A percentile compares a stretch with the other conserved stretches of the same genome.
phyloP scores from a whole-genome alignment of 495 filamentous ascomycete genomes.

The Friedmanniomyces simplex region DNA sequence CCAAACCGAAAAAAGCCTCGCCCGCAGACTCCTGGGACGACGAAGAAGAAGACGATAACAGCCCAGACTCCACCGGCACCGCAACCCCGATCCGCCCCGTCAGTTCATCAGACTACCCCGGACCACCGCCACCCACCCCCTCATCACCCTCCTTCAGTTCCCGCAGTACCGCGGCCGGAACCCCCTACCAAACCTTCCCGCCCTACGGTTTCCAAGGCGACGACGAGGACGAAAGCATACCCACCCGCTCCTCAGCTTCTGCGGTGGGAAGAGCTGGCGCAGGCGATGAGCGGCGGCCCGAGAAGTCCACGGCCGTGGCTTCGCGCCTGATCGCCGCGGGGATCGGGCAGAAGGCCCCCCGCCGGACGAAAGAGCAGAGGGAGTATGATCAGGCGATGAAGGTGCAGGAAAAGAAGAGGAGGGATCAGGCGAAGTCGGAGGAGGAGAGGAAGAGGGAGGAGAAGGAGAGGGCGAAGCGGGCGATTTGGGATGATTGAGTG shows the following conservation, averaged over 20 bases:
- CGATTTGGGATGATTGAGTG: constrained; percentile 69
- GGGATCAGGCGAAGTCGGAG: constrained; percentile 62
- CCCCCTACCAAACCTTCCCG: constrained; percentile 18
- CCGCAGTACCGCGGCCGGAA: background rate
- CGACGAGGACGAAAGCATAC: constrained; percentile 5
- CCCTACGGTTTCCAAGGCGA: constrained; percentile 11
- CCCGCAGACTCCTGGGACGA: constrained; percentile 85
- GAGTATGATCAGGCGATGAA: constrained; percentile 76
- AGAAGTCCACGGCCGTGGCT: constrained; percentile 88
- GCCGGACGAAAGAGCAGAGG: constrained; percentile 74
- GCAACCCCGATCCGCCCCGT: constrained; percentile 38
- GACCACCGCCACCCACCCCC: constrained; percentile 27
- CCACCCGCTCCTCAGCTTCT: constrained; percentile 3
- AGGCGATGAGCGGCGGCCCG: constrained; percentile 46
- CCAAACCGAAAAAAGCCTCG: constrained; percentile 22
- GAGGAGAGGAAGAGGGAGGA: constrained; percentile 54
- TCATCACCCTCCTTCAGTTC: constrained; percentile 31
- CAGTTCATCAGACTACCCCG: constrained; percentile 16
- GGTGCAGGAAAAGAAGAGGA: constrained; percentile 71
- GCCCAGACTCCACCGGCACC: constrained; percentile 42
- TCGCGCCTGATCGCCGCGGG: constrained; percentile 82
- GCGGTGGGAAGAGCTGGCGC: constrained; percentile 3
- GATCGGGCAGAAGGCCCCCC: constrained; percentile 70
- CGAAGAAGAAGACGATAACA: constrained; percentile 27
- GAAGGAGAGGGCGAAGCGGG: constrained; percentile 56